Evolutionary conservation across 179 eudicot genomes (phyloP), one percentile per base, ranked within the genome.

Genomic region (Silene vulgaris): DNA sequence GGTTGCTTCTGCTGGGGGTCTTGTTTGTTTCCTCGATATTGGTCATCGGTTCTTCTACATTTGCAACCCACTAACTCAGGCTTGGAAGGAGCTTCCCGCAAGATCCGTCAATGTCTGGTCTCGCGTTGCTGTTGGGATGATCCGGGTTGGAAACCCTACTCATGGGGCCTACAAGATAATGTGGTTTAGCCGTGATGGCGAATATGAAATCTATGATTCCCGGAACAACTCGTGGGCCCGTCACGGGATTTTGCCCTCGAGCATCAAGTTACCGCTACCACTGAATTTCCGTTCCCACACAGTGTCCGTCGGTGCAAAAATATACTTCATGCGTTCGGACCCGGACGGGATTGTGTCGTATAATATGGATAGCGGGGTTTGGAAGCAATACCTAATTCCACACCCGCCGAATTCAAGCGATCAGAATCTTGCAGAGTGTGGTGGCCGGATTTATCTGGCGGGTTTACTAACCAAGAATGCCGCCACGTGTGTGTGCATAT

Each of bases 1-100:
- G 16, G 93, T 90, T 69, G 98, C 98, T 82, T 94, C 97, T 19
- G 90, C 91, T 3, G 97, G 98, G 61, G 98, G 98, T 71, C 96
- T 94, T 3, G 85, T 94, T 35, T 94, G 98, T 79, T 88, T 91
- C 80, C 88, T 91, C 3, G 97, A 94, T 71, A 81, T 90, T 57
- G 89, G 92, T 17, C 88, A 89, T 70, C 81, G 87, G 17, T 79
- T 85, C 80, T 89, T 91, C 78, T 90, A 85, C 69, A 81, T 94
- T 0, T 89, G 91, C 78, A 94, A 94, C 86, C 98, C 98, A 32
- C 80, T 91, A 8, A 91, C 97, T 54, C 85, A 84, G 67, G 82
- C 87, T 8, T 91, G 90, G 81, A 88, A 80, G 79, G 93, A 90
- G 84, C 84, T 93, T 71, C 97, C 97, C n/a, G 80, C 90, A 20